Percentiles rank a stretch among this genome's conserved stretches.
phyloP scores from a whole-genome alignment of 2,329 filamentous ascomycete genomes.

The Cladosporium sp. region DNA sequence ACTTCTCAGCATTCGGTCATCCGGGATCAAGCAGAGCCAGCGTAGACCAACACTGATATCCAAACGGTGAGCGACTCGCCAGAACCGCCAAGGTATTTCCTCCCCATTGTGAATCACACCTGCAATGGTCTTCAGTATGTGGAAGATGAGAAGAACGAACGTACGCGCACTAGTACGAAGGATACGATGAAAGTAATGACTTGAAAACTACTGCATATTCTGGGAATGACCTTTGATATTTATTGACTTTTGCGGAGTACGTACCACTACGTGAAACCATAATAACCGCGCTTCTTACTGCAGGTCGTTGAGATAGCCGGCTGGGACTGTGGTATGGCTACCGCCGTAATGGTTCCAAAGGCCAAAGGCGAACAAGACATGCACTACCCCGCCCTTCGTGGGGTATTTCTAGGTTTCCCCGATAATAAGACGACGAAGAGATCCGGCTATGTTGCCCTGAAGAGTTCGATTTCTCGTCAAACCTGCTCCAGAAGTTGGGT shows the following conservation, averaged over 20 bases:
- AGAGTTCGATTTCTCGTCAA: neutral
- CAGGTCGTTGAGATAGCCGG: neutral
- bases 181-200: neutral
- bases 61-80: slow-evolving; percentile 55
- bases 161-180: neutral
- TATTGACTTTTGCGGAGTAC: slow-evolving; percentile 11
- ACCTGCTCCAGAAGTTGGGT: neutral
- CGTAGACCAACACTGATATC: slow-evolving; percentile 46
- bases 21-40: neutral
- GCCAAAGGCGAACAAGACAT: neutral
- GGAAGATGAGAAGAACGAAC: neutral
- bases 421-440: neutral
- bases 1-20: neutral
- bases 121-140: neutral
- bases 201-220: neutral
- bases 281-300: neutral
- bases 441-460: slow-evolving; percentile 1
- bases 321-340: neutral
- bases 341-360: neutral
- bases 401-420: neutral
- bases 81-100: slow-evolving; percentile 54
- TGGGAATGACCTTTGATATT: slow-evolving; percentile 1
- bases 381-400: slow-evolving; percentile 7
- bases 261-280: slow-evolving; percentile 3
- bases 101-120: slow-evolving; percentile 41